phyloP scores from a whole-genome alignment of 2,329 filamentous ascomycete genomes.

The Colletotrichum liaoningense region DNA sequence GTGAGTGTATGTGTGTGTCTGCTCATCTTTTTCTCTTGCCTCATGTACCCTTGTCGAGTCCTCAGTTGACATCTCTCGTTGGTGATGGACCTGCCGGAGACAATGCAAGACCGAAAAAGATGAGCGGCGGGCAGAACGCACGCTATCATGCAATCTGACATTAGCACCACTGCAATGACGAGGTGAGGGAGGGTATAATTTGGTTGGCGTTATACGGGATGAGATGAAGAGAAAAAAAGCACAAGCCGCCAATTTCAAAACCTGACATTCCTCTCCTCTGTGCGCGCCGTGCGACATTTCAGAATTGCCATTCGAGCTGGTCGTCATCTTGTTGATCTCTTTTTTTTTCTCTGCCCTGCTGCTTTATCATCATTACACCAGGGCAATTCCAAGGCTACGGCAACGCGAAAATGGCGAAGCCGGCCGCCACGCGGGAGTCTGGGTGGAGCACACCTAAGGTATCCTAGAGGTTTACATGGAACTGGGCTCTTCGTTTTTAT shows the following conservation, averaged over 20 bases:
- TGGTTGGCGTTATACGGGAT: background rate
- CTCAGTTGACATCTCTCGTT: background rate
- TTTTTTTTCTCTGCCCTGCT: background rate
- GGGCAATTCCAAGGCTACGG: background rate
- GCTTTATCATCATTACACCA: background rate
- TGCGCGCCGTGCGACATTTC: background rate
- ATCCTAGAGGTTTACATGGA: background rate
- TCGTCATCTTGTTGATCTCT: background rate
- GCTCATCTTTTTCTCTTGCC: background rate
- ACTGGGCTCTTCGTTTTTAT: background rate
- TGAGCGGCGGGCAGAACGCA: constrained; percentile 8
- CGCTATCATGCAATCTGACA: constrained; percentile 22
- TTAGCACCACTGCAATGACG: background rate
- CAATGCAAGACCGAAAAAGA: background rate
- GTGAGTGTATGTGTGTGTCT: background rate
- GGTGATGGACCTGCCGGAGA: background rate
- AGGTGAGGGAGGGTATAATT: background rate
- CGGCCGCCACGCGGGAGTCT: background rate
- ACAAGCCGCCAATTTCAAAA: background rate
- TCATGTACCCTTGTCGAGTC: background rate
- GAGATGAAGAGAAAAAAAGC: constrained; percentile 4
- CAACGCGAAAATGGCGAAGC: background rate
- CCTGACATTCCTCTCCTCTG: background rate
- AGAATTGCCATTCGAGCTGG: background rate
- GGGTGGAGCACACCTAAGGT: background rate